These are phyloP conservation scores for Conoideocrella luteorostrata DNA, from an alignment of 2,329 filamentous ascomycete genomes.

Conservation along the genomic window DNA sequence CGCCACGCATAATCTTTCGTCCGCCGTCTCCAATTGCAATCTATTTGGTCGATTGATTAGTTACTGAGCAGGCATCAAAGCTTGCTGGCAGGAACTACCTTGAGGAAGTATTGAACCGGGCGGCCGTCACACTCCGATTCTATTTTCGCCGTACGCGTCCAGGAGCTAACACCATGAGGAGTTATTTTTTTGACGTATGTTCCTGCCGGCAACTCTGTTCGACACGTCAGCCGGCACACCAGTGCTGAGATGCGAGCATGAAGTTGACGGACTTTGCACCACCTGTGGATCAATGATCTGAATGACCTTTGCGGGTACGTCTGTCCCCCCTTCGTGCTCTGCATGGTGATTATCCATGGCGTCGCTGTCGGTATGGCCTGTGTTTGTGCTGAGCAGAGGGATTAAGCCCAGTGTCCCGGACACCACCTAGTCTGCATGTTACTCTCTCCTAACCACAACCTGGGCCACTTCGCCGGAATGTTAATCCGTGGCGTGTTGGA, in stretches of 20 bases:
- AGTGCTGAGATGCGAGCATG: neutral
- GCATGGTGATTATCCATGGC: neutral
- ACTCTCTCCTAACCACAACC: too few relatives aligned
- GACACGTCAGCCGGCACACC: neutral
- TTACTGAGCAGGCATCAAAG: neutral
- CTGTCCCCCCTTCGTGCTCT: neutral
- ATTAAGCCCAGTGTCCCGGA: too few relatives aligned
- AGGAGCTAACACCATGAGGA: conserved; percentile 6
- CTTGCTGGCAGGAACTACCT: neutral
- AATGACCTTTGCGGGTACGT: neutral
- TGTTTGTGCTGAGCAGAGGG: too few relatives aligned
- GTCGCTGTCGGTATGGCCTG: neutral
- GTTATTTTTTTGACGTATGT: neutral
- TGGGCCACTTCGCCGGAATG: too few relatives aligned
- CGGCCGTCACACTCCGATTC: neutral
- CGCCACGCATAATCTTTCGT: neutral
- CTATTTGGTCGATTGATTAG: neutral
- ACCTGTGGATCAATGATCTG: neutral
- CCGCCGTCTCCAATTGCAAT: neutral
- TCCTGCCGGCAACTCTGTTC: neutral
- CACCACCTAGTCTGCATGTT: too few relatives aligned
- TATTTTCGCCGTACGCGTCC: conserved; percentile 5
- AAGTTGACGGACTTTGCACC: neutral
- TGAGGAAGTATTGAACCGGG: conserved; percentile 3
- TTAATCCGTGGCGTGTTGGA: too few relatives aligned